Evolutionary conservation across 345 rosid genomes (phyloP).

Genomic region (Linum usitatissimum): DNA sequence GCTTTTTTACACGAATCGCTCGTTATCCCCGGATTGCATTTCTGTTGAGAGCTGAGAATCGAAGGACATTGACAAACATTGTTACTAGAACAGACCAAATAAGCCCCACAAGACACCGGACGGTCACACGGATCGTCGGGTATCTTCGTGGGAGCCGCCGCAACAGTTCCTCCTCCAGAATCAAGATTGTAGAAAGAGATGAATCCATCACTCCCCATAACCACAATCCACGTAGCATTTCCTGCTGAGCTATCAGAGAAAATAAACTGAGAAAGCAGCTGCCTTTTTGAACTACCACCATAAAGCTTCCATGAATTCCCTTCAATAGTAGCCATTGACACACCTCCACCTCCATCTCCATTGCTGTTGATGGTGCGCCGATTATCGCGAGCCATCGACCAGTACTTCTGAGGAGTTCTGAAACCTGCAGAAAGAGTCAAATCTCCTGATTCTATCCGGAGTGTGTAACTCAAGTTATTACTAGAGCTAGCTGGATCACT

Average conservation of each 20-base stretch:
- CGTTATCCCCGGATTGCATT: conserved; percentile 43
- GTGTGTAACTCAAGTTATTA: conserved; percentile 57
- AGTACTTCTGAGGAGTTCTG: conserved; percentile 58
- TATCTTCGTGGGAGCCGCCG: conserved; percentile 37
- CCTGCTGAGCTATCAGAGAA: conserved; percentile 24
- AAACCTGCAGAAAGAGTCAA: conserved; percentile 54
- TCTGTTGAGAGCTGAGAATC: conserved; percentile 22
- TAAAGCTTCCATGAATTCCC: conserved; percentile 60
- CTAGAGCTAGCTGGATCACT: conserved; percentile 32
- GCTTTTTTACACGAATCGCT: conserved; percentile 37
- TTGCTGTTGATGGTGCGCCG: conserved; percentile 30
- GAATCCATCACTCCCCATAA: conserved; percentile 51
- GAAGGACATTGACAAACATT: conserved; percentile 56
- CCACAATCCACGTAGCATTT: conserved; percentile 65
- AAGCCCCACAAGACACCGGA: conserved; percentile 59
- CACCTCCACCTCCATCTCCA: conserved; percentile 29
- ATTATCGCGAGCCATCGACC: conserved; percentile 54
- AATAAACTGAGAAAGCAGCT: conserved; percentile 44
- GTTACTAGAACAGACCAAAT: conserved; percentile 40
- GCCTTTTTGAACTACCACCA: too few relatives aligned
- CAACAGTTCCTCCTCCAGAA: neutral
- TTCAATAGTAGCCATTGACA: conserved; percentile 33
- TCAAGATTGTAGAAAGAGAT: conserved; percentile 50
- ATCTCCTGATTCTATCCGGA: conserved; percentile 73
- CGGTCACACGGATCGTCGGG: conserved; percentile 56